Evolutionary conservation across 169 alveolate genomes (phyloP), one percentile per base, ranked within the genome.

Genomic region (Eimeria maxima): DNA sequence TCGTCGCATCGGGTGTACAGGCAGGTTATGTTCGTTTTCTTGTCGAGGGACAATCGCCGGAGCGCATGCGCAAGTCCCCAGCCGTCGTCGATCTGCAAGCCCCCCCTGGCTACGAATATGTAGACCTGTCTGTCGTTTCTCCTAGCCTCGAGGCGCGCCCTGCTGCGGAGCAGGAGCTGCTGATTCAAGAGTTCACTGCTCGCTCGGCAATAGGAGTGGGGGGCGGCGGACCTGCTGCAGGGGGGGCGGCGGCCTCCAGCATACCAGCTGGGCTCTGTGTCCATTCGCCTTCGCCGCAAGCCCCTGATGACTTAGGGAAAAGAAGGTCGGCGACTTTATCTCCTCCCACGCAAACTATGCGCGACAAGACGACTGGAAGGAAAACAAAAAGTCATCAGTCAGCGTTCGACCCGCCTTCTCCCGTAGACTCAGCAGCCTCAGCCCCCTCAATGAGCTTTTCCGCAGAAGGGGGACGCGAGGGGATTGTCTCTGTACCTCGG

Each of bases 21-120:
- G 80, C 88, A 47, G 88, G 50, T 76, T 44, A 24, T 42, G 88
- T 44, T 44, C 88, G 60, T 47, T 76, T 76, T 27, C 42, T 76
- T 14, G 55, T 42, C 20, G 88, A 76, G 18, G 88, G 60, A 76
- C 88, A 47, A 33, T n/a, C 65, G 81, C 81, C 33, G 53, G 38
- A 71, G 47, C 53, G 20, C 38, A 14, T 71, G 63, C 73, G 20
- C 18, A 44, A 42, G 60, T 53, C 60, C 60, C 16, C 45, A 60
- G 53, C 74, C 13, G 90, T 44, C 47, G 53, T 50, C 47, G 90
- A 81, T 53, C 53, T 81, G 67, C 71, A 81, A 22, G 90, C 90
- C 47, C 90, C 90, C 57, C 90, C 90, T 10, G 90, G 90, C 90
- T 81, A 81, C 90, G 90, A 81, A 50, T 47, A 33, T 53, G 50